These are phyloP conservation scores for Cyberlindnera americana DNA, from an alignment of 805 yeast genomes.

Conservation along the genomic window DNA sequence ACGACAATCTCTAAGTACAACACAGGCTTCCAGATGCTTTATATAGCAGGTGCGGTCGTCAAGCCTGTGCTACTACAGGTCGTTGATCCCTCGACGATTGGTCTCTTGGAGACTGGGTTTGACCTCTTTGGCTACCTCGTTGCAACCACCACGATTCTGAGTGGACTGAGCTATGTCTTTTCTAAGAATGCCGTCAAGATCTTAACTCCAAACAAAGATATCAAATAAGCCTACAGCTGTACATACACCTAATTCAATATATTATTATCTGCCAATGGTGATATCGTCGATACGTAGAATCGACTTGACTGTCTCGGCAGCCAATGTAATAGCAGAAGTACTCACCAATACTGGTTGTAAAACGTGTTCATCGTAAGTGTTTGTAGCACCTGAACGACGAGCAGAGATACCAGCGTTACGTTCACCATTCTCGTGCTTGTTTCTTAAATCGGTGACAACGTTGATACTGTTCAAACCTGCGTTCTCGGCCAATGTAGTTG, in stretches of 20 bases:
- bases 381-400: constrained; percentile 88
- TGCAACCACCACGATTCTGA: constrained; percentile 66
- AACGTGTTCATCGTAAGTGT: constrained; percentile 90
- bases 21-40: constrained; percentile 90
- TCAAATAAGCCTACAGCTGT: background rate
- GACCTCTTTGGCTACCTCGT: constrained; percentile 49
- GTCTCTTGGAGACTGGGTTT: constrained; percentile 23
- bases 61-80: constrained; percentile 46
- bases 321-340: constrained; percentile 90
- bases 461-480: constrained; percentile 96
- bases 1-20: constrained; percentile 82
- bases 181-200: constrained; percentile 66
- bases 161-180: constrained; percentile 76
- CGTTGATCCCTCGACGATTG: constrained; percentile 30
- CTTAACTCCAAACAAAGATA: constrained; percentile 25
- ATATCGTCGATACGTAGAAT: constrained; percentile 96
- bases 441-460: constrained; percentile 83
- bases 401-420: constrained; percentile 93
- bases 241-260: background rate
- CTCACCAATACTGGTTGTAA: constrained; percentile 94
- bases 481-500: constrained; percentile 93
- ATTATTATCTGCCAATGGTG: constrained; percentile 73
- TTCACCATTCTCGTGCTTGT: constrained; percentile 88
- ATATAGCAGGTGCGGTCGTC: constrained; percentile 62
- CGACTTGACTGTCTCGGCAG: constrained; percentile 95